A percentile compares a stretch with the other conserved stretches of the same genome.
Evolutionary conservation across 2,329 filamentous ascomycete species (phyloP).

Genomic region (Dactylellina leptospora): DNA sequence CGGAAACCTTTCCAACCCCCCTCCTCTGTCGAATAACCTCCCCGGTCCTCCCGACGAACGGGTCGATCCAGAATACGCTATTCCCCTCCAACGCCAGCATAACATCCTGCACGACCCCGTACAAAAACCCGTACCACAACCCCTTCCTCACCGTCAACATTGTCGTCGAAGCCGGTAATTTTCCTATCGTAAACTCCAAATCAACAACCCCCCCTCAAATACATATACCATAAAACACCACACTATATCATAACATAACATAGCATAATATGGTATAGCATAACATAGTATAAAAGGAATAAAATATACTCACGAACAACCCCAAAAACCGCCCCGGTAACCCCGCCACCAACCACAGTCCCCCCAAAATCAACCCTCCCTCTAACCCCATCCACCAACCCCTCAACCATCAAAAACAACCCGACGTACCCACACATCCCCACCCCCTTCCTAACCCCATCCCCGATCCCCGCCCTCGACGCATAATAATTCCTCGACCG

Average conservation of each 20-base stretch:
- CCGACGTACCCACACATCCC: slow-evolving; percentile 52
- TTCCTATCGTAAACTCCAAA: slow-evolving; percentile 66
- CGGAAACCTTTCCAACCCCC: not conserved
- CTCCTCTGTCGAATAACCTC: slow-evolving; percentile 14
- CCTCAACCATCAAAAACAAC: slow-evolving; percentile 34
- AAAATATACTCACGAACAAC: slow-evolving; percentile 76
- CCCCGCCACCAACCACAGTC: slow-evolving; percentile 77
- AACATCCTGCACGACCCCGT: slow-evolving; percentile 60
- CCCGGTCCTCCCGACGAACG: slow-evolving; percentile 30
- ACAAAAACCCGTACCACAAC: slow-evolving; percentile 78
- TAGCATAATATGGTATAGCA: not conserved
- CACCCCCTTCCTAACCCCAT: slow-evolving; percentile 71
- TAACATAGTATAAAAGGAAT: slow-evolving; percentile 12
- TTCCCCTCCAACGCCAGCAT: slow-evolving; percentile 40
- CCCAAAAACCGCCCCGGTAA: slow-evolving; percentile 86
- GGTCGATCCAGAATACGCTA: slow-evolving; percentile 47
- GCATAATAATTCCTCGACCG: slow-evolving; percentile 95
- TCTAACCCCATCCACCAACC: slow-evolving; percentile 57
- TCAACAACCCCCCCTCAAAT: not conserved
- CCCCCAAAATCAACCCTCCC: slow-evolving; percentile 81
- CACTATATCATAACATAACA: not conserved
- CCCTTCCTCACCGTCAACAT: slow-evolving; percentile 82
- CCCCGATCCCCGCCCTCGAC: slow-evolving; percentile 77
- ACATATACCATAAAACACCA: not conserved
- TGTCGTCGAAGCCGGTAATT: slow-evolving; percentile 78